Evolutionary conservation across 2,329 filamentous ascomycete genomes (phyloP).

Genomic region (Colletotrichum eremochloae): DNA sequence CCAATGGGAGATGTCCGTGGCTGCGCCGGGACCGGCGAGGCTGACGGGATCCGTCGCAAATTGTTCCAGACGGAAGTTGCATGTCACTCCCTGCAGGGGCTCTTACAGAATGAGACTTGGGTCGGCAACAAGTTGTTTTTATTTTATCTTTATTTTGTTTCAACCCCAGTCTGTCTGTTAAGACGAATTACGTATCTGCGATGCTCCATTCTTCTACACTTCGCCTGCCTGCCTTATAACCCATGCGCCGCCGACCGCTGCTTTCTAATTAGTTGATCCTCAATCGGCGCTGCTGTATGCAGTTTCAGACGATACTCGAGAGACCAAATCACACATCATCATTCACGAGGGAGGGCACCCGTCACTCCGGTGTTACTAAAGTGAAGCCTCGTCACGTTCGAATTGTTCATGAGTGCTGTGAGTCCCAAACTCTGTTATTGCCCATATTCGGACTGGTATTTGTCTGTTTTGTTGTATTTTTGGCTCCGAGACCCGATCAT

Average conservation of each 20-base stretch:
- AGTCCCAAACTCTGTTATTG: not conserved
- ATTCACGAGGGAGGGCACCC: not conserved
- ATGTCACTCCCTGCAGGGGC: conserved; percentile 22
- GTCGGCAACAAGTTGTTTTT: not conserved
- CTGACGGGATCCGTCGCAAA: conserved; percentile 7
- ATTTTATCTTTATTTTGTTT: not conserved
- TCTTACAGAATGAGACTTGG: conserved; percentile 13
- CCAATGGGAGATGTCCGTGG: conserved; percentile 26
- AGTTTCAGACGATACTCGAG: not conserved
- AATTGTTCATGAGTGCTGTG: not conserved
- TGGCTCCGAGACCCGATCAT: not conserved
- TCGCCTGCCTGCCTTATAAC: no score
- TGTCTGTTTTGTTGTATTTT: no score
- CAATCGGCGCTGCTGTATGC: not conserved
- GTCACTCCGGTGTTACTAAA: not conserved
- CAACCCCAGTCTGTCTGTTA: not conserved
- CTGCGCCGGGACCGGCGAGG: conserved; percentile 11
- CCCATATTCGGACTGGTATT: not conserved
- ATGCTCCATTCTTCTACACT: not conserved
- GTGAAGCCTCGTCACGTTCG: not conserved
- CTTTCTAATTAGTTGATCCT: not conserved
- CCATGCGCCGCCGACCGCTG: not conserved
- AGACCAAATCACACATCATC: not conserved
- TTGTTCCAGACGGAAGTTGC: conserved; percentile 8
- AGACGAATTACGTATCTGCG: no score